Evolutionary conservation across 2,329 filamentous ascomycete genomes (phyloP), one percentile per base, ranked within the genome.

Genomic region (Epichloe typhina): DNA sequence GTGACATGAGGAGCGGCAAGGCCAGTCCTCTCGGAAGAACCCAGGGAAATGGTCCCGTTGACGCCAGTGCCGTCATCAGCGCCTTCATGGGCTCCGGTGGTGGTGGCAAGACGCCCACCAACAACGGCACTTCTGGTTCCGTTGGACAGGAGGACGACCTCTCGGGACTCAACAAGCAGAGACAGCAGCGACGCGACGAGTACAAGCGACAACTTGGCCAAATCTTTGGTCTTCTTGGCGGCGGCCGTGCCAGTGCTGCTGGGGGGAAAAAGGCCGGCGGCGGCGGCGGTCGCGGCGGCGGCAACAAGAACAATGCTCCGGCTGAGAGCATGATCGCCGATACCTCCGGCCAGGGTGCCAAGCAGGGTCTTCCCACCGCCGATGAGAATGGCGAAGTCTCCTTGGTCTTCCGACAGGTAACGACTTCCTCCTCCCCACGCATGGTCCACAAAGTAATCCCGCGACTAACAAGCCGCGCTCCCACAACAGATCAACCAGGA

Each of bases 401-500:
- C 52, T 75, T 85, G 74, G 80, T 75, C 53, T 84, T 78, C 69
- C 80, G 82, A 64, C 65, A 67, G 62, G 64, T 63, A 54, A 54
- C 40, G 58, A 19, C 21, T 31, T 19, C 23, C 46, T 3, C 33
- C 38, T 0, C 62, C 62, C 62, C 15, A 19, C 17, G 17, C 17
- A 3, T 6, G 17, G 19, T 13, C 8, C 13, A 3, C 8, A 47
- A 47, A 12, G 26, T 42, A 36, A 11, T 11, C 26, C 26, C 26
- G 26, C 4, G 1, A 42, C 44, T 26, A 21, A 42, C 38, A 41
- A 42, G 38, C 46, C 37, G 39, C 47, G 13, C 21, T 31, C 4
- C 9, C 12, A 3, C n/a, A 15, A 15, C 79, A 86, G 69, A 77
- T 84, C 69, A 85, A 85, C 73, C 81, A 84, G 64, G 82, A 85